A percentile compares a stretch with the other conserved stretches of the same genome.
These are phyloP conservation scores for Trichoderma citrinoviride DNA, from an alignment of 2,329 filamentous ascomycete genomes.

Conservation along the genomic window DNA sequence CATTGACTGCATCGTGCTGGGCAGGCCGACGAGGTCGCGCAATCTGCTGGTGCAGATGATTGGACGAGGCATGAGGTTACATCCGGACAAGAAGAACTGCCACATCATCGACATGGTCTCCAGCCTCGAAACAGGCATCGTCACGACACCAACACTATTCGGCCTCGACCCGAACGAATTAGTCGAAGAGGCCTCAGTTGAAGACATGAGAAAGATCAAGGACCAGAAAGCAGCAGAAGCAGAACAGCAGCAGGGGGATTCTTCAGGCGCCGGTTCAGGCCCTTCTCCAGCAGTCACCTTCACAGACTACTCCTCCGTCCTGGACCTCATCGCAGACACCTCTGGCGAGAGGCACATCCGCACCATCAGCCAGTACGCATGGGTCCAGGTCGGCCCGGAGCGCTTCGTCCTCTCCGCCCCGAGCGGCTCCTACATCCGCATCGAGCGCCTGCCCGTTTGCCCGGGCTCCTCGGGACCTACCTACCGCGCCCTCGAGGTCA, in stretches of 20 bases:
- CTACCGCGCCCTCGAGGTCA: conserved; percentile 49
- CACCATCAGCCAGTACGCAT: conserved; percentile 69
- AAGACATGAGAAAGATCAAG: conserved; percentile 58
- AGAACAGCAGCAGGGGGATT: conserved; percentile 22
- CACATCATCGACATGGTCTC: conserved; percentile 97
- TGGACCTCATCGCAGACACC: conserved; percentile 82
- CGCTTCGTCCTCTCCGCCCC: conserved; percentile 69
- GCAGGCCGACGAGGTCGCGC: conserved; percentile 84
- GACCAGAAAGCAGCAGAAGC: conserved; percentile 46
- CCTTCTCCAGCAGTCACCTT: conserved; percentile 61
- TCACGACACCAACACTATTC: conserved; percentile 89
- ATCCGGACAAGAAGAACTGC: conserved; percentile 79
- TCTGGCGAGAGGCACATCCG: conserved; percentile 77
- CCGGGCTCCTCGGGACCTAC: conserved; percentile 28
- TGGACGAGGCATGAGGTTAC: conserved; percentile 82
- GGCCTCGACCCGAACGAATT: conserved; percentile 83
- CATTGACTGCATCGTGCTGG: conserved; percentile 88
- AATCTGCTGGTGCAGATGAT: conserved; percentile 98
- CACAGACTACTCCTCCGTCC: conserved; percentile 88
- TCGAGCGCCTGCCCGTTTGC: conserved; percentile 45
- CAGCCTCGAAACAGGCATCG: conserved; percentile 75
- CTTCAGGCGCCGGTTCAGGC: conserved; percentile 16
- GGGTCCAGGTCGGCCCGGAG: conserved; percentile 73
- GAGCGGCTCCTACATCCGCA: conserved; percentile 59
- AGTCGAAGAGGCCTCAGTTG: conserved; percentile 62